Base-by-base conservation (phyloP, 2,329 filamentous ascomycete species). In the Whalleya microplaca region DNA sequence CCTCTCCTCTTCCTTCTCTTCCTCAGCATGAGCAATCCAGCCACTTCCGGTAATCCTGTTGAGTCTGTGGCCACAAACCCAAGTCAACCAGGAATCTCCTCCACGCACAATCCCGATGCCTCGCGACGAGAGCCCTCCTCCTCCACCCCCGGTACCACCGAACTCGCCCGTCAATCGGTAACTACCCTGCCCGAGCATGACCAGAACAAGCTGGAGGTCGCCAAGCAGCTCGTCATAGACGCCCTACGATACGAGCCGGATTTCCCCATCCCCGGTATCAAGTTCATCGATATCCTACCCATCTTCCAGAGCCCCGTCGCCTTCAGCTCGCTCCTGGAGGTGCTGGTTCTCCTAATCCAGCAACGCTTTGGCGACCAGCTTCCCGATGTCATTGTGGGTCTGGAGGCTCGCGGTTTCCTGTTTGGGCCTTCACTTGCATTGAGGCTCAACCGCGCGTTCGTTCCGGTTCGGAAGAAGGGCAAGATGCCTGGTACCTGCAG, bases 201-300 rank as follows among this genome's bases (percentile, higher is more conserved):
- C 55, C 65, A 68, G 59, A 42, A 63, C 59, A 70, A 67, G 59
- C 66, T 70, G 27, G 56, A 59, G 45, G 62, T 52, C 21, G 67
- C 70, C 51, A 71, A 72, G 66, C 63, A 69, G 62, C 64, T 77
- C 83, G 93, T 81, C 82, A 77, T 87, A 72, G 76, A 78, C 66
- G 85, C 89, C 58, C 85, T 98, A 67, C 90, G 91, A 76, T 88
- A 92, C 75, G 96, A 92, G 79, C 86, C 87, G 70, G 92, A 98
- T 81, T 98, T 97, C 79, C 94, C 94, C 57, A 88, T 89, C 64
- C 87, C 90, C 45, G 94, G 95, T 74, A 94, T 99, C 72, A 83
- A 96, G 70, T 99, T 99, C 77, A 92, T 97, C 80, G 95, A 99
- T 74, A 98, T 99, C 77, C 88, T 99, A 76, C 95, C 95, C 59